Evolutionary conservation across 768 basidiomycete genomes (phyloP), one percentile per base, ranked within the genome.

Genomic region (Psilocybe sp.): DNA sequence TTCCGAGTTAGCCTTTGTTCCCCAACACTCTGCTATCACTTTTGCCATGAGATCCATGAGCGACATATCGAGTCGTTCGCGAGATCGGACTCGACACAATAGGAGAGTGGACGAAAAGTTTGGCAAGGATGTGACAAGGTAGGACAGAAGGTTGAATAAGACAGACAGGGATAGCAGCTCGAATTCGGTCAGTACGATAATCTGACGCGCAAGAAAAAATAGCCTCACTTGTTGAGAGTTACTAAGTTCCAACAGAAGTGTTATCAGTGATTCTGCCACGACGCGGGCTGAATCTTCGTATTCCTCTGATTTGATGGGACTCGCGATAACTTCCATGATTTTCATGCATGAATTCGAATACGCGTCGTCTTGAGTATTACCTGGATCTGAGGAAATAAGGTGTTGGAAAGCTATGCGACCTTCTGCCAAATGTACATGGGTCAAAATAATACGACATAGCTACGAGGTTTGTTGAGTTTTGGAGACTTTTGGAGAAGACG

Each of bases 401-500:
- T 72, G 54, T 52, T 85, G 83, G 16, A 87, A 67, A 3, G 84
- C 83, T 13, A 72, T 64, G 16, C 70, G 63, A 4, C 61, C 60
- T 5, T 64, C 69, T 14, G 64, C 60, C 1, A 69, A 67, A 28
- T 69, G 62, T 2, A 69, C 68, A 63, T 89, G 87, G 0, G 77
- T 80, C 46, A 88, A 59, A n/a, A 89, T 63, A 23, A 85, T 71
- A 37, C 78, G 73, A 54, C 78, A 80, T 41, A 88, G 65, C 87
- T 89, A 54, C 34, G 57, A 39, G 12, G 16, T 44, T n/a, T 9
- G 34, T 42, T 49, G 44, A 41, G 42, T 31, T 23, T 23, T 35
- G 18, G 41, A 35, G 34, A 51, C 35, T 19, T 12, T 40, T 28
- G 14, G 19, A 37, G 23, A 35, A 28, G n/a, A 39, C 34, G 32